Base-by-base conservation (phyloP, 2,329 filamentous ascomycete genomes). In the Westerdykella sp. region DNA sequence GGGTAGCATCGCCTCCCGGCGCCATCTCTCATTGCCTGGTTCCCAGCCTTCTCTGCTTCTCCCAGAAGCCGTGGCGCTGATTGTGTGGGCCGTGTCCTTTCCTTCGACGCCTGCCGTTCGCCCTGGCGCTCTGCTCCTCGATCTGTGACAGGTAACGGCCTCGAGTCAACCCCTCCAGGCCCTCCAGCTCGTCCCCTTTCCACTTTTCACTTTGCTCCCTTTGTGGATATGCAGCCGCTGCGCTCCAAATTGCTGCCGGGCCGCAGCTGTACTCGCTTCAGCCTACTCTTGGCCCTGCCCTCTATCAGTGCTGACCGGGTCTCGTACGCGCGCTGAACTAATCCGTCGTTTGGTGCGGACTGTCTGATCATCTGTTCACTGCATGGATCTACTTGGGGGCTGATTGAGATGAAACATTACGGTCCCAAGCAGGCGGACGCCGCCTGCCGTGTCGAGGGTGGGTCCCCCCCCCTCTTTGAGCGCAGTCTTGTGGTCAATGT, bases 341-440 rank as follows among this genome's bases (percentile, higher is more conserved):
- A 28, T 28, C 25, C 25, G 25, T 28, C 25, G 11, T 7, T 15
- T 6, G 32, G 9, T 6, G 32, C 16, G 32, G 16, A 13, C 32
- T 3, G 5, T 58, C 49, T 59, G 57, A 56, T 63, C 58, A 62
- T 60, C 60, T 55, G 62, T 62, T 60, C 61, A 54, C 56, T 60
- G 59, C 57, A 60, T 57, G 49, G 56, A 55, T 60, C 60, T 62
- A 64, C 55, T 60, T 62, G 52, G 56, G 53, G 55, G 54, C 55
- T 58, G 56, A 55, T 56, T 50, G 55, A 64, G 59, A 66, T 68
- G 62, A 67, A 66, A 67, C 65, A 64, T 65, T 47, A 40, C 52
- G 44, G 53, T 57, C 57, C 63, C 63, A 53, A 46, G 48, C 49
- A 40, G 50, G 42, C 43, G 61, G 63, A 50, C 49, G 42, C 45